Evolutionary conservation across 352 stramenopile species (phyloP).

Genomic region (Phytophthora pluvialis): DNA sequence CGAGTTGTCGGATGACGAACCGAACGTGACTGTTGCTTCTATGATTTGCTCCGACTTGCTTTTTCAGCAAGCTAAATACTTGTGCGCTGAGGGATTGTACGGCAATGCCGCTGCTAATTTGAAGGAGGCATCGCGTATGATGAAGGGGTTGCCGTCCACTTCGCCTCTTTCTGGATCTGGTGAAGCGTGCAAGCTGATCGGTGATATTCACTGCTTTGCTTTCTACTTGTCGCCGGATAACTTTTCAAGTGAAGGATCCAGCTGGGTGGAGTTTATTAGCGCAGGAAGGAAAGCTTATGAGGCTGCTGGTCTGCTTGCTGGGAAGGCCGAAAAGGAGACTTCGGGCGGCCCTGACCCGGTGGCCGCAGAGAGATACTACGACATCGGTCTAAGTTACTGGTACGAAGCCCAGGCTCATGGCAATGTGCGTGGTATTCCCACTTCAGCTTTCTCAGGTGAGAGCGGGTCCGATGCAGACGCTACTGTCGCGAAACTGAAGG

Average conservation of each 20-base stretch:
- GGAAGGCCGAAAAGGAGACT: conserved; percentile 16
- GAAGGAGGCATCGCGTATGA: conserved; percentile 60
- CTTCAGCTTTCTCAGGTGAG: conserved; percentile 49
- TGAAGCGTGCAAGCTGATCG: conserved; percentile 72
- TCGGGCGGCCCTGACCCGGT: conserved; percentile 9
- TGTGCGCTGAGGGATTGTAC: conserved; percentile 80
- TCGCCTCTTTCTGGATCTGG: conserved; percentile 37
- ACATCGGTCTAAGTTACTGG: conserved; percentile 78
- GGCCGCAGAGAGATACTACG: conserved; percentile 62
- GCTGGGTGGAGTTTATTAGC: conserved; percentile 72
- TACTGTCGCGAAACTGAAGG: conserved; percentile 36
- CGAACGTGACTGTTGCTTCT: conserved; percentile 43
- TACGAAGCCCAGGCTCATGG: conserved; percentile 71
- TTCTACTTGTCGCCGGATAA: conserved; percentile 80
- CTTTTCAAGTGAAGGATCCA: conserved; percentile 48
- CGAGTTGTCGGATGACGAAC: conserved; percentile 22
- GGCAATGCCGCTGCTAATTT: conserved; percentile 69
- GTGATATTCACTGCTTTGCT: conserved; percentile 83
- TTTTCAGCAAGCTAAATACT: conserved; percentile 78
- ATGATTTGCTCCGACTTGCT: conserved; percentile 76
- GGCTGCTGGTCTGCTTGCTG: conserved; percentile 33
- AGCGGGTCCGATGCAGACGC: conserved; percentile 4
- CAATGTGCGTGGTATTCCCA: conserved; percentile 38
- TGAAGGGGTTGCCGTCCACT: conserved; percentile 43
- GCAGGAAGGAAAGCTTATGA: conserved; percentile 66